These are phyloP conservation scores for Fusarium algeriense DNA, from an alignment of 2,329 filamentous ascomycete genomes.

Conservation along the genomic window DNA sequence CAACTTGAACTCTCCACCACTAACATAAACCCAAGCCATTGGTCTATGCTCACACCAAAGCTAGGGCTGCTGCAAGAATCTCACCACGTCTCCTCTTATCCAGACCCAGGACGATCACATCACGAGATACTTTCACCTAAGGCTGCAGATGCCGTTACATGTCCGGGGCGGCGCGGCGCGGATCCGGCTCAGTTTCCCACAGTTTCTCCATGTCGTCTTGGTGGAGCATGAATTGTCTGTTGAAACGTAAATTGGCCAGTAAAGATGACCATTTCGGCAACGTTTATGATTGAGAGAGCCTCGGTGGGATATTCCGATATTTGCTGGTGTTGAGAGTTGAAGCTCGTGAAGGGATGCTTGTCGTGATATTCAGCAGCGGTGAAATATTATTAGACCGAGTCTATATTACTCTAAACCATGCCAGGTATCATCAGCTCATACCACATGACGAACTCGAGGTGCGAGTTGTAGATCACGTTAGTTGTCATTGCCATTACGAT, in stretches of 20 bases:
- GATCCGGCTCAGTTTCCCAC: conserved; percentile 28
- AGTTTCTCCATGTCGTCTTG: conserved; percentile 1
- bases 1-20: background rate
- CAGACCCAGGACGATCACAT: conserved; percentile 31
- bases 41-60: conserved; percentile 2
- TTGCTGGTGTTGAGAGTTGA: background rate
- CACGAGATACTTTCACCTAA: conserved; percentile 49
- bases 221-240: conserved; percentile 12
- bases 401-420: conserved; percentile 8
- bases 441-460: conserved; percentile 11
- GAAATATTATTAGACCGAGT: conserved; percentile 10
- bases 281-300: conserved; percentile 5
- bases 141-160: conserved; percentile 21
- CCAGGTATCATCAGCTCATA: conserved; percentile 7
- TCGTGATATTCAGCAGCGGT: conserved; percentile 9
- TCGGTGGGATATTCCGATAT: conserved; percentile 3
- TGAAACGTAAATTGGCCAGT: conserved; percentile 13
- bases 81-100: conserved; percentile 20
- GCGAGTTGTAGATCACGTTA: background rate
- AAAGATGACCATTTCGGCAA: conserved; percentile 15
- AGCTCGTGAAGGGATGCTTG: conserved; percentile 22
- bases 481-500: background rate
- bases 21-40: background rate
- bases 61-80: conserved; percentile 14
- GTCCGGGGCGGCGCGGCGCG: conserved; percentile 18